Percentiles rank a stretch among this genome's conserved stretches.
phyloP scores from a whole-genome alignment of 805 yeast species.

The Candida dajiaensis region DNA sequence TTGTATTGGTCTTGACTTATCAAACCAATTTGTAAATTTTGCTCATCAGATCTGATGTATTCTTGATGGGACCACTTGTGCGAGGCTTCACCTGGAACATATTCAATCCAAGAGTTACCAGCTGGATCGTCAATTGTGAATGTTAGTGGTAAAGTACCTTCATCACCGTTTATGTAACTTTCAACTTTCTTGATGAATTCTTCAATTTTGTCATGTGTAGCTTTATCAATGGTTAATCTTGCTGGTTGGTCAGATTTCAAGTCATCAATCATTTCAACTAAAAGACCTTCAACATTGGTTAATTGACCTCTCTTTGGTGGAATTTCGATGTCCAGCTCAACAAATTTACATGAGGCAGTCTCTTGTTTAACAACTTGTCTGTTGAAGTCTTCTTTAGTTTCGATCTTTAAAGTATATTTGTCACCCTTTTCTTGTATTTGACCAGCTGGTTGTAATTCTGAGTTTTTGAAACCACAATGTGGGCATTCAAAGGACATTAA shows the following conservation, averaged over 20 bases:
- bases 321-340: constrained; percentile 85
- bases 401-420: constrained; percentile 64
- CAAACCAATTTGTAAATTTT: constrained; percentile 78
- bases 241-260: constrained; percentile 74
- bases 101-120: constrained; percentile 96
- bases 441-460: constrained; percentile 95
- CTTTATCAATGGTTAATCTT: constrained; percentile 72
- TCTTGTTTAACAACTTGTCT: constrained; percentile 92
- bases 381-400: constrained; percentile 64
- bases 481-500: constrained; percentile 95
- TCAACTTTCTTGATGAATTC: constrained; percentile 58
- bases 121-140: constrained; percentile 86
- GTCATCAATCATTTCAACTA: constrained; percentile 79
- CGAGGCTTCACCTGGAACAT: constrained; percentile 75
- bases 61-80: constrained; percentile 87
- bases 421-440: constrained; percentile 86
- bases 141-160: constrained; percentile 67
- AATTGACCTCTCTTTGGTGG: constrained; percentile 94
- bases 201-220: constrained; percentile 67
- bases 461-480: constrained; percentile 86
- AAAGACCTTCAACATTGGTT: constrained; percentile 86
- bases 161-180: constrained; percentile 58
- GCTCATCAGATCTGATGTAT: constrained; percentile 81
- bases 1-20: constrained; percentile 53
- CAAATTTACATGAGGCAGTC: constrained; percentile 70